A percentile compares a stretch with the other conserved stretches of the same genome.
phyloP scores from a whole-genome alignment of 306 rosid species.

The Hylodesmum podocarpum region DNA sequence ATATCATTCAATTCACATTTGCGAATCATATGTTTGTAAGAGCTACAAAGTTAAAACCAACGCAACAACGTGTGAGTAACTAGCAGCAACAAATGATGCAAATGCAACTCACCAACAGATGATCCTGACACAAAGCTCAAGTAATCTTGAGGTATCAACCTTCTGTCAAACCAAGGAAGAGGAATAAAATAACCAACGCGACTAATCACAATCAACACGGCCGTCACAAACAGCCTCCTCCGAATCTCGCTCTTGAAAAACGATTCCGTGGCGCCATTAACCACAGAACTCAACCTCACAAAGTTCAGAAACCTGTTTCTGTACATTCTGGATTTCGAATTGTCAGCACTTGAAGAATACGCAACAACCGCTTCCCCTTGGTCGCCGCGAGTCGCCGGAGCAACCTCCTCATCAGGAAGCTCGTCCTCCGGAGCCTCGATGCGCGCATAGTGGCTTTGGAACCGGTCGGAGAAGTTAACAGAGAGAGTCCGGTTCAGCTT shows the following conservation, averaged over 20 bases:
- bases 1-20: background rate
- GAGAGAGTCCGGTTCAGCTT: slow-evolving; percentile 33
- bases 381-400: slow-evolving; percentile 17
- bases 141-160: slow-evolving; percentile 92
- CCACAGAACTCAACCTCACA: slow-evolving; percentile 71
- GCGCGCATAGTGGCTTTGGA: slow-evolving; percentile 40
- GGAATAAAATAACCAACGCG: slow-evolving; percentile 96
- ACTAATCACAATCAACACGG: slow-evolving; percentile 75
- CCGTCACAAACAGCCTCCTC: slow-evolving; percentile 84
- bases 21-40: background rate
- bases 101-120: slow-evolving; percentile 68
- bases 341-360: slow-evolving; percentile 13
- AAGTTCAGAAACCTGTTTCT: slow-evolving; percentile 73
- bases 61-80: background rate
- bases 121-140: slow-evolving; percentile 92
- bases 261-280: slow-evolving; percentile 81
- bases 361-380: slow-evolving; percentile 31
- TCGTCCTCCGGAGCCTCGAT: slow-evolving; percentile 47
- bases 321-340: slow-evolving; percentile 39
- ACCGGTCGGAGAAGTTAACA: slow-evolving; percentile 44
- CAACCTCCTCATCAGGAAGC: slow-evolving; percentile 32
- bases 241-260: slow-evolving; percentile 95
- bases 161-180: slow-evolving; percentile 92
- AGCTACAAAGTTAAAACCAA: background rate
- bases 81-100: background rate